These are phyloP conservation scores for Leersia perrieri DNA, from an alignment of 176 grass and related monocot species.

Conservation along the genomic window DNA sequence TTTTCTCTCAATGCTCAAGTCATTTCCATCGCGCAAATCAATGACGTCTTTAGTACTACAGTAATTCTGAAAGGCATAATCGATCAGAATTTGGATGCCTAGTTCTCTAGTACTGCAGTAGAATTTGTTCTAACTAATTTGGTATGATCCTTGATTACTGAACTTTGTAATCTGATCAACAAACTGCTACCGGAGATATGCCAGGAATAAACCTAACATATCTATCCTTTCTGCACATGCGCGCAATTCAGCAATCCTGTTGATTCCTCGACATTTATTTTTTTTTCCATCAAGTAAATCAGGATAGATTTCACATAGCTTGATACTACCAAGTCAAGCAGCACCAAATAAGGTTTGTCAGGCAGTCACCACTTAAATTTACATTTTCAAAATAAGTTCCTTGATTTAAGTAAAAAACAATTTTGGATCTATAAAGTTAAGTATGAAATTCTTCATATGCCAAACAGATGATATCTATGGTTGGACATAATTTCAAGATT, in stretches of 20 bases:
- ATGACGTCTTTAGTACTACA: conserved; percentile 1
- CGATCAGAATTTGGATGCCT: conserved; percentile 15
- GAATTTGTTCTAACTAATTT: conserved; percentile 23
- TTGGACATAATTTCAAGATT: neutral
- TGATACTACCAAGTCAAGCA: neutral
- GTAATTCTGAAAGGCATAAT: neutral
- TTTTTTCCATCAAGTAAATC: conserved; percentile 14
- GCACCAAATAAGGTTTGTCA: neutral
- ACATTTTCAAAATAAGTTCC: neutral
- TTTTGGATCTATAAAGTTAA: neutral
- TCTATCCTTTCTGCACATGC: neutral
- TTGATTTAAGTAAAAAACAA: neutral
- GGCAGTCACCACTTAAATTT: neutral
- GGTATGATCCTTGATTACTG: neutral
- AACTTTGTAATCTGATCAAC: conserved; percentile 13
- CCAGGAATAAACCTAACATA: conserved; percentile 26
- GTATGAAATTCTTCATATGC: neutral
- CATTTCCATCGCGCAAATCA: neutral
- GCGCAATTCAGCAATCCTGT: neutral
- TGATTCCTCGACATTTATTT: neutral
- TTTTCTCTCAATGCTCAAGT: neutral
- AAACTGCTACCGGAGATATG: conserved; percentile 10
- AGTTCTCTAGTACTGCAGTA: neutral
- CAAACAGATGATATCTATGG: neutral
- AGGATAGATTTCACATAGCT: neutral